phyloP scores from a whole-genome alignment of 1,139 yeast species.

The Arxiozyma bovina region DNA sequence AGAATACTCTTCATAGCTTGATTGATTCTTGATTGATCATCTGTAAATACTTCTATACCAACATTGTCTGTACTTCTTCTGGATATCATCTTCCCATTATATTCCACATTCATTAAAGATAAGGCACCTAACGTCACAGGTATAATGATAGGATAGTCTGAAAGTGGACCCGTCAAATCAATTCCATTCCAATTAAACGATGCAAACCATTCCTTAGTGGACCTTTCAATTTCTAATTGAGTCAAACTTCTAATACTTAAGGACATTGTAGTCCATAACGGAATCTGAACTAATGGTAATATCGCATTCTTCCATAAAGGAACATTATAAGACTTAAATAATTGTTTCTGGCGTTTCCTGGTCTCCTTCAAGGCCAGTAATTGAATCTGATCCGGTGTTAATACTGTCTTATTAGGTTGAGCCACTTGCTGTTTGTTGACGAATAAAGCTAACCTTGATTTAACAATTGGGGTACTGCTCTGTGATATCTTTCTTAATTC shows the following conservation, averaged over 20 bases:
- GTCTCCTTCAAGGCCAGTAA: conserved; percentile 69
- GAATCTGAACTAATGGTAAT: conserved; percentile 73
- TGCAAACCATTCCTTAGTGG: conserved; percentile 12
- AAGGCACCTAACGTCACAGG: conserved; percentile 67
- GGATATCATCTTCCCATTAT: conserved; percentile 54
- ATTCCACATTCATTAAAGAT: conserved; percentile 71
- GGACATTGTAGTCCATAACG: conserved; percentile 79
- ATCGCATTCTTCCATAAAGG: conserved; percentile 73
- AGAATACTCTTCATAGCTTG: conserved; percentile 38
- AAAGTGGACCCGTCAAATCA: conserved; percentile 26
- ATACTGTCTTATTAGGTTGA: conserved; percentile 13
- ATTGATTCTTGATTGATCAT: conserved; percentile 18
- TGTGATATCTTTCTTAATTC: conserved; percentile 57
- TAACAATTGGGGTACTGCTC: conserved; percentile 69
- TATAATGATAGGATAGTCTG: conserved; percentile 34
- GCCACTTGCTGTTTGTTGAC: conserved; percentile 15
- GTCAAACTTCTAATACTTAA: conserved; percentile 66
- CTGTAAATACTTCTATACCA: conserved; percentile 19
- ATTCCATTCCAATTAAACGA: conserved; percentile 27
- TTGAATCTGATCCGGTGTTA: conserved; percentile 70
- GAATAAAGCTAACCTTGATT: conserved; percentile 58
- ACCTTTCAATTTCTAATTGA: conserved; percentile 30
- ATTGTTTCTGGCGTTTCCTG: conserved; percentile 57
- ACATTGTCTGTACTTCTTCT: conserved; percentile 29
- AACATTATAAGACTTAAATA: conserved; percentile 58